These are phyloP conservation scores for Thraustotheca clavata DNA, from an alignment of 352 stramenopile genomes.

Conservation along the genomic window DNA sequence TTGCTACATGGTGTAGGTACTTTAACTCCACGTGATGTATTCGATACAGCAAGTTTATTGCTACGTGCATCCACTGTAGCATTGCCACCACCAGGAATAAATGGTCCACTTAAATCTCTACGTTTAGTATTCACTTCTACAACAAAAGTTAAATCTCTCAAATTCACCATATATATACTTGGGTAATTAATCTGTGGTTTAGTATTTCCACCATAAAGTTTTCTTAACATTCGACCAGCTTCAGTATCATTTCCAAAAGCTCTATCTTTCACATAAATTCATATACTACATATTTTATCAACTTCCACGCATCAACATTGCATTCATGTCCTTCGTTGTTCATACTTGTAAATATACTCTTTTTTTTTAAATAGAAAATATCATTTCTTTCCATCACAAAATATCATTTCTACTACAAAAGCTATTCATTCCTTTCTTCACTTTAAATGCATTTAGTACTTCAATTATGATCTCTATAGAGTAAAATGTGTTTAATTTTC, in stretches of 20 bases:
- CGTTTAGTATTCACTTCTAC: slow-evolving; percentile 48
- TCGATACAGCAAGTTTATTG: slow-evolving; percentile 31
- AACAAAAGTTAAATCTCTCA: neutral
- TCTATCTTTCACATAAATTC: slow-evolving; percentile 22
- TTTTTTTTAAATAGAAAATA: too few species aligned
- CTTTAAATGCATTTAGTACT: too few species aligned
- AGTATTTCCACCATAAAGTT: slow-evolving; percentile 52
- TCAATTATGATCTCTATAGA: too few species aligned
- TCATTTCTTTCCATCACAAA: too few species aligned
- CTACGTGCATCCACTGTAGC: slow-evolving; percentile 35
- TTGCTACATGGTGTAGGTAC: slow-evolving; percentile 31
- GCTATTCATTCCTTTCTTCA: too few species aligned
- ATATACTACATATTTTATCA: neutral
- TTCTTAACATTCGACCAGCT: slow-evolving; percentile 59
- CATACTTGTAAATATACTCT: too few species aligned
- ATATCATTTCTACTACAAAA: too few species aligned
- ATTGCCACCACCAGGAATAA: slow-evolving; percentile 52
- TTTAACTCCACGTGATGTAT: slow-evolving; percentile 29
- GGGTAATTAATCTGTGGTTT: slow-evolving; percentile 67
- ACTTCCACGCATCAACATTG: neutral
- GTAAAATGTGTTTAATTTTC: too few species aligned
- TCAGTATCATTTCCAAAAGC: slow-evolving; percentile 70
- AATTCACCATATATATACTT: slow-evolving; percentile 35
- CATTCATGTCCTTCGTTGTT: slow-evolving; percentile 18
- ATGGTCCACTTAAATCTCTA: slow-evolving; percentile 33